Evolutionary conservation across 2,329 filamentous ascomycete species (phyloP).

Genomic region (Rosellinia necatrix): DNA sequence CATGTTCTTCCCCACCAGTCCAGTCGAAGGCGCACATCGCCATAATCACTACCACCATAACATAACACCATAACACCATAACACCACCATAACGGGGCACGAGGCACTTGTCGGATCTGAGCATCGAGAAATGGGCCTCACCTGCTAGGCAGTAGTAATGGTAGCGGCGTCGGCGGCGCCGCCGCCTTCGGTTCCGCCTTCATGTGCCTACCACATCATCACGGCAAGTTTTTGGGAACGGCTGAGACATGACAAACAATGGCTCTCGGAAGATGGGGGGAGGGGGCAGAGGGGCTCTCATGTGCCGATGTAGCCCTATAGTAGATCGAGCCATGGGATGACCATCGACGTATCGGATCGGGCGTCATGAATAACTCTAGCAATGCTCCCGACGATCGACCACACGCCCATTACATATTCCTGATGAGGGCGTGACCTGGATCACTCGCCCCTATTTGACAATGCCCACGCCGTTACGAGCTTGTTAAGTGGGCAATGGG

Average conservation of each 20-base stretch:
- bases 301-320: constrained; percentile 7
- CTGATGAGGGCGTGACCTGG: constrained; percentile 10
- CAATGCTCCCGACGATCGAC: constrained; percentile 4
- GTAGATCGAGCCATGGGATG: constrained; percentile 7
- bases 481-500: constrained; percentile 18
- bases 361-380: neutral
- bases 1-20: constrained; percentile 28
- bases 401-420: constrained; percentile 6
- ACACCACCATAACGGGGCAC: constrained; percentile 28
- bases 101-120: constrained; percentile 31
- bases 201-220: no score
- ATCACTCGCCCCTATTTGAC: constrained; percentile 7
- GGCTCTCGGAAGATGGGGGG: no score
- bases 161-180: no score
- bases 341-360: constrained; percentile 16
- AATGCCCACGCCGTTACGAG: constrained; percentile 19
- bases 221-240: neutral
- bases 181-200: constrained; percentile 12
- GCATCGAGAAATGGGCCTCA: constrained; percentile 30
- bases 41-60: constrained; percentile 8
- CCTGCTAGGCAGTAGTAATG: constrained; percentile 26
- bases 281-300: neutral
- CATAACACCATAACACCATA: no score
- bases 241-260: no score
- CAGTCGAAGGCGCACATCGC: constrained; percentile 27